Evolutionary conservation across 495 filamentous ascomycete species (phyloP).

Genomic region (Acidomyces sp.): DNA sequence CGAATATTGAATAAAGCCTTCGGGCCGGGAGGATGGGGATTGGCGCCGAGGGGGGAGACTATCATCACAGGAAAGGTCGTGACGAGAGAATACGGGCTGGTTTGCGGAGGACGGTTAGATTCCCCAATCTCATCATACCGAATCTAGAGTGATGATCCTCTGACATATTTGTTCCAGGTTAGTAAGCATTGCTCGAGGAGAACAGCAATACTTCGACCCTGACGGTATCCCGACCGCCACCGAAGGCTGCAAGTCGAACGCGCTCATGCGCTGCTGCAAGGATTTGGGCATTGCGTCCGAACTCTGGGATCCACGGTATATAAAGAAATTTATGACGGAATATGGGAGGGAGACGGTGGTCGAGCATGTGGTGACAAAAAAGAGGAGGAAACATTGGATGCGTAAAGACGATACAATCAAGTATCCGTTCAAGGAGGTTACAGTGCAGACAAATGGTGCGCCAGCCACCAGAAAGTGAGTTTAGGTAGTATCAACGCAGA

Average conservation of each 20-base stretch:
- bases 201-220: slow-evolving; percentile 85
- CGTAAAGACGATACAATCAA: slow-evolving; percentile 68
- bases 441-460: background rate
- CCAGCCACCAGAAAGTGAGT: too few species aligned
- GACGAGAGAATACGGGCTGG: slow-evolving; percentile 87
- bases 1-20: slow-evolving; percentile 84
- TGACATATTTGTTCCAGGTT: too few species aligned
- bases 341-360: slow-evolving; percentile 67
- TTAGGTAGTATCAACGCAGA: too few species aligned
- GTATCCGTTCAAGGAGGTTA: slow-evolving; percentile 67
- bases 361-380: slow-evolving; percentile 73
- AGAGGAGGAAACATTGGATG: slow-evolving; percentile 73
- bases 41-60: slow-evolving; percentile 81
- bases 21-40: slow-evolving; percentile 88
- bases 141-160: too few species aligned
- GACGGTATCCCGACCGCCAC: slow-evolving; percentile 93
- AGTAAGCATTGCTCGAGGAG: slow-evolving; percentile 83
- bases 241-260: slow-evolving; percentile 94
- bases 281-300: slow-evolving; percentile 91
- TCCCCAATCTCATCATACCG: too few species aligned
- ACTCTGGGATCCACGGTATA: slow-evolving; percentile 91
- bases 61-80: slow-evolving; percentile 79
- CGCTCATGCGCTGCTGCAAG: slow-evolving; percentile 93
- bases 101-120: slow-evolving; percentile 76
- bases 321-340: slow-evolving; percentile 53